Evolutionary conservation across 768 basidiomycete species (phyloP).

Genomic region (Serendipita sp.): DNA sequence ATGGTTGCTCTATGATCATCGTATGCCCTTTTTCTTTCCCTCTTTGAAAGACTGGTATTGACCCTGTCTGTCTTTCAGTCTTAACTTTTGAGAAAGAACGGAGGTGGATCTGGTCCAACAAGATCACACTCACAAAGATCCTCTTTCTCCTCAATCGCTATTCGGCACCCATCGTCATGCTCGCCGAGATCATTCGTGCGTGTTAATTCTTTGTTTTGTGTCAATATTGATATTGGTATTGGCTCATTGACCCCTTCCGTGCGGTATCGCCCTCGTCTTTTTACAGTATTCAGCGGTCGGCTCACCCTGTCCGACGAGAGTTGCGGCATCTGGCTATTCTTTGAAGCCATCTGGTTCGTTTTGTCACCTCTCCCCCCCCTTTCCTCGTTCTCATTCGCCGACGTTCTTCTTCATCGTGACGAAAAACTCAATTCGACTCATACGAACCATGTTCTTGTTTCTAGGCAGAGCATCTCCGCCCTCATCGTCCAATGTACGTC

Average conservation of each 20-base stretch:
- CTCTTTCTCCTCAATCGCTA: background rate
- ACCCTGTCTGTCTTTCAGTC: background rate
- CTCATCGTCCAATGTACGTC: background rate
- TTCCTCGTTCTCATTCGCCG: background rate
- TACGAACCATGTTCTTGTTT: too few relatives aligned
- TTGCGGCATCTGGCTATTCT: background rate
- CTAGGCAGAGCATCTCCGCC: background rate
- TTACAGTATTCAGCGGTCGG: background rate
- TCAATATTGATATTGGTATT: too few relatives aligned
- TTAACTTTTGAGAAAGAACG: conserved; percentile 3
- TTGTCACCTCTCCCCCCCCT: background rate
- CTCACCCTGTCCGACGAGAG: background rate
- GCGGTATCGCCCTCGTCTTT: background rate
- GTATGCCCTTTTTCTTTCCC: too few relatives aligned
- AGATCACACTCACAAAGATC: background rate
- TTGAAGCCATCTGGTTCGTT: background rate
- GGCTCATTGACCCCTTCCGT: background rate
- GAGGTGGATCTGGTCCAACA: conserved; percentile 4
- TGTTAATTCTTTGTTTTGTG: too few relatives aligned
- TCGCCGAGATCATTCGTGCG: background rate
- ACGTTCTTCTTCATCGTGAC: too few relatives aligned
- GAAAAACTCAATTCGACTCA: too few relatives aligned
- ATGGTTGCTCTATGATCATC: background rate
- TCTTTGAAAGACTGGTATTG: too few relatives aligned
- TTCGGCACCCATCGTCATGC: background rate